A percentile compares a stretch with the other conserved stretches of the same genome.
phyloP scores from a whole-genome alignment of 2,329 filamentous ascomycete genomes.

The Sarocladium strictum region DNA sequence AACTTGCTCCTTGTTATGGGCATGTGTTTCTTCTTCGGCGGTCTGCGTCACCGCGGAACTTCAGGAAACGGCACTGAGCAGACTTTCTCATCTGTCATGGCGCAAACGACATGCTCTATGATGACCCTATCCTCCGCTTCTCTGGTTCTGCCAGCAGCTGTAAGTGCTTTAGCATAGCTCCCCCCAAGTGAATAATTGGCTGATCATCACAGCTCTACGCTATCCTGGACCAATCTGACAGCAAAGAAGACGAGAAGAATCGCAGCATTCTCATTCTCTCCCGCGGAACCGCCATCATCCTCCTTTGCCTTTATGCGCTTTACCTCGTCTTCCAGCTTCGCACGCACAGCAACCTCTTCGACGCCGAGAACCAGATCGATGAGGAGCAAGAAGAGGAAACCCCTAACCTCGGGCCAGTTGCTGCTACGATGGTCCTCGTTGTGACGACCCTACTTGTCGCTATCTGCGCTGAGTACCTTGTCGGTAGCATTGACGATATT shows the following conservation, averaged over 20 bases:
- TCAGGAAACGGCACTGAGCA: constrained; percentile 60
- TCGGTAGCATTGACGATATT: constrained; percentile 68
- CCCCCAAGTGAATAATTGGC: background rate
- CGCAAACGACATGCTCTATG: constrained; percentile 68
- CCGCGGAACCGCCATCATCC: constrained; percentile 68
- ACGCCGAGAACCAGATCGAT: constrained; percentile 41
- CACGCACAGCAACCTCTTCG: constrained; percentile 69
- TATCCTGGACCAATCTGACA: constrained; percentile 42
- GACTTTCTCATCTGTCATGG: constrained; percentile 67
- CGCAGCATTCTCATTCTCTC: constrained; percentile 65
- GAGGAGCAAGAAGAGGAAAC: constrained; percentile 39
- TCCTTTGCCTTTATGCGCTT: constrained; percentile 67
- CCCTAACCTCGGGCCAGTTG: constrained; percentile 53
- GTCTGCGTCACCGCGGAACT: constrained; percentile 53
- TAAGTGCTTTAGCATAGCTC: constrained; percentile 26
- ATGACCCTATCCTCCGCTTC: constrained; percentile 73
- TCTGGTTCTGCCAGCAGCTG: constrained; percentile 70
- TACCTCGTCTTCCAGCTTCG: constrained; percentile 75
- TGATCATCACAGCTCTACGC: constrained; percentile 51
- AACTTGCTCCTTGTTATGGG: constrained; percentile 85
- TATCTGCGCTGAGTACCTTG: constrained; percentile 70
- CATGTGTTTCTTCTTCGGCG: constrained; percentile 74
- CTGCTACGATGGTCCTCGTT: constrained; percentile 61
- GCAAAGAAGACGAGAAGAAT: constrained; percentile 34
- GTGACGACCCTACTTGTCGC: constrained; percentile 65